Evolutionary conservation across 768 basidiomycete genomes (phyloP), one percentile per base, ranked within the genome.

Genomic region (Leccinellum rugosiceps): DNA sequence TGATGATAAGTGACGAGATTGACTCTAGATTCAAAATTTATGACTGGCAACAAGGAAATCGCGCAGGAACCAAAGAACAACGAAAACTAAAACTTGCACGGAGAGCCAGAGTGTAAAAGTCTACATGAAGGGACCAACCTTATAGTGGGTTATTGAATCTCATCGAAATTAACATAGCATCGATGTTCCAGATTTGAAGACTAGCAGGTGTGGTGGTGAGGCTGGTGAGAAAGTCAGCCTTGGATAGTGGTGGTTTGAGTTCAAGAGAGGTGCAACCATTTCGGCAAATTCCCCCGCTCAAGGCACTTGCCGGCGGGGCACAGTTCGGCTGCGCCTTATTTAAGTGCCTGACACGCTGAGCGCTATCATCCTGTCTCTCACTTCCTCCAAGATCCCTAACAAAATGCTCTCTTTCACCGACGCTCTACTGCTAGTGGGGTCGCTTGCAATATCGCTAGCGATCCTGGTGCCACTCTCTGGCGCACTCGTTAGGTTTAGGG

Each of bases 401-500:
- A 67, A 60, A 60, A 73, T 75, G 68, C 65, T 78, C 54, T 57
- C 70, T 30, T 44, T 80, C 53, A 21, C 67, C 11, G 77, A 80
- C 4, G 56, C 79, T 7, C 53, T 83, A 11, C 65, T 84, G 5
- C 53, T 81, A 17, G 60, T 75, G 6, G 66, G 77, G 10, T 81
- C 84, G 21, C 64, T 84, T 26, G 72, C 74, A 23, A 45, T 86
- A 34, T 83, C 82, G 34, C 70, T 90, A n/a, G 77, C 74, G 34
- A 68, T 88, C 26, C 74, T 83, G 17, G 81, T 90, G 5, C 83
- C 85, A 11, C 72, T 90, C 13, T 79, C 83, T 8, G 90, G 90
- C 4, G 77, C 86, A 13, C 77, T 92, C 10, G 85, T 92, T 8
- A 80, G 90, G 48, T 85, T 89, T 68, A 80, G 92, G 72, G 89